These are phyloP conservation scores for Xerocomus amazonicus DNA, from an alignment of 1,284 basidiomycete genomes.

Conservation along the genomic window DNA sequence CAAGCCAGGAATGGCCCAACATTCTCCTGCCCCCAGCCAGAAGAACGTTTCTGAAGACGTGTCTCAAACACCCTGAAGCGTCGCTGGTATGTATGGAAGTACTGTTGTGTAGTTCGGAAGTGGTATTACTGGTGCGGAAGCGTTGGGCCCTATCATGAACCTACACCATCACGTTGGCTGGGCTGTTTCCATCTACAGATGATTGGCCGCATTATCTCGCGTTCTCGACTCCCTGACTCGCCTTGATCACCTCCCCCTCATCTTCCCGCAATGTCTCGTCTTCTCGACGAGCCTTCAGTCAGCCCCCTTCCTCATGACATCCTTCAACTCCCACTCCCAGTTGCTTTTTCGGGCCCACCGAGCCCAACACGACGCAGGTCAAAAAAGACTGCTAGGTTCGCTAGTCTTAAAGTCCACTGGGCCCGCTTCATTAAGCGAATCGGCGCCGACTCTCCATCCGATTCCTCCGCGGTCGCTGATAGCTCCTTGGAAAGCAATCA, in stretches of 20 bases:
- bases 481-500: constrained; percentile 42
- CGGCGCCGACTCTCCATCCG: constrained; percentile 41
- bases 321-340: constrained; percentile 25
- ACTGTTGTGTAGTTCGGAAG: no score
- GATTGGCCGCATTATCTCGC: constrained; percentile 8
- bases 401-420: constrained; percentile 40
- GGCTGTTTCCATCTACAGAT: constrained; percentile 11
- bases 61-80: no score
- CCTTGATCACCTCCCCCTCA: background rate
- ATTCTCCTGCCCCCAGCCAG: no score
- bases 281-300: background rate
- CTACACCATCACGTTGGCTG: constrained; percentile 8
- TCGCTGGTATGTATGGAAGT: no score
- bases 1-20: no score
- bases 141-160: constrained; percentile 2
- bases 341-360: constrained; percentile 10
- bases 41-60: no score
- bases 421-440: constrained; percentile 42
- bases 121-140: no score
- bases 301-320: constrained; percentile 8
- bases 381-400: constrained; percentile 37
- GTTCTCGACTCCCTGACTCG: background rate
- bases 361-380: constrained; percentile 15
- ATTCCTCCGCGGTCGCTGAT: constrained; percentile 38
- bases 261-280: constrained; percentile 10